Evolutionary conservation across 768 basidiomycete species (phyloP).

Genomic region (Agaricus bisporus): DNA sequence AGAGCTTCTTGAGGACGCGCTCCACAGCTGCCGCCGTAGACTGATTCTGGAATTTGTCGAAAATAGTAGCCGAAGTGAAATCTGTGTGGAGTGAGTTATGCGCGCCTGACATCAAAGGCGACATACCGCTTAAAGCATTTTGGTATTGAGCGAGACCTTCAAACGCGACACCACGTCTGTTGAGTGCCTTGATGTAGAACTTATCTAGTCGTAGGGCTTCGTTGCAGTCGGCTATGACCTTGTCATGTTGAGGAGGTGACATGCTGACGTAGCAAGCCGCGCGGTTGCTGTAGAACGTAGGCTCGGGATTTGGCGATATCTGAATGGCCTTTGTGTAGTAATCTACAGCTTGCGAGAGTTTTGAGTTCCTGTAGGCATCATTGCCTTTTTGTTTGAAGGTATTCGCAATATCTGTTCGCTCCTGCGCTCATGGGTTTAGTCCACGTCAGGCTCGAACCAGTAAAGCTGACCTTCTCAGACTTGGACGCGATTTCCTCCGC

Average conservation of each 20-base stretch:
- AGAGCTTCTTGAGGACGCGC: constrained; percentile 82
- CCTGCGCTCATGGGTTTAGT: constrained; percentile 30
- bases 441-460: constrained; percentile 1
- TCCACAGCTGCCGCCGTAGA: constrained; percentile 77
- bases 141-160: constrained; percentile 71
- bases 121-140: constrained; percentile 74
- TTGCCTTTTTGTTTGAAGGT: constrained; percentile 71
- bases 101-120: not conserved
- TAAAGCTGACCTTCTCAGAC: constrained; percentile 47
- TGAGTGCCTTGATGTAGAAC: constrained; percentile 85
- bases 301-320: constrained; percentile 71
- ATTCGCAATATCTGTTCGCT: constrained; percentile 57
- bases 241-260: constrained; percentile 74
- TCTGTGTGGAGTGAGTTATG: constrained; percentile 38
- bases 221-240: constrained; percentile 85
- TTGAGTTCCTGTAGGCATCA: constrained; percentile 55
- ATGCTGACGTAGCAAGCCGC: constrained; percentile 97
- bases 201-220: constrained; percentile 78
- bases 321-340: constrained; percentile 73
- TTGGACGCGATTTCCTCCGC: constrained; percentile 51
- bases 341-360: constrained; percentile 53
- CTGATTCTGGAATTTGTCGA: constrained; percentile 88
- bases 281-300: constrained; percentile 95
- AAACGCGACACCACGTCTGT: constrained; percentile 80
- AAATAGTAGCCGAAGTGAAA: constrained; percentile 93